These are phyloP conservation scores for Magnaporthiopsis poae DNA, from an alignment of 2,329 filamentous ascomycete genomes.

Conservation along the genomic window DNA sequence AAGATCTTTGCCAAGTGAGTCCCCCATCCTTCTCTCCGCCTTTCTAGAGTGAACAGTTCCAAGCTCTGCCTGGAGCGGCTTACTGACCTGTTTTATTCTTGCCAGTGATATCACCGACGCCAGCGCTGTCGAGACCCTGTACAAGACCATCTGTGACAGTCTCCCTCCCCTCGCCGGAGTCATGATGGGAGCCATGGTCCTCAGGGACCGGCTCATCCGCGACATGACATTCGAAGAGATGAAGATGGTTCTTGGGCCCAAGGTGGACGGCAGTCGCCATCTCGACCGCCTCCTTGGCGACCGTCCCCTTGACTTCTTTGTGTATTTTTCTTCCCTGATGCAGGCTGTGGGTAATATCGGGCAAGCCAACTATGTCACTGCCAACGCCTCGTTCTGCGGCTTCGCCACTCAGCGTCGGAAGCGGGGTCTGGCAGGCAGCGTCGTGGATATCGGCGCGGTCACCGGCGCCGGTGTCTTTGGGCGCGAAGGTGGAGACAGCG, in stretches of 20 bases:
- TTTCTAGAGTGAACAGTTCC: neutral
- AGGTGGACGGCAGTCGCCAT: slow-evolving; percentile 22
- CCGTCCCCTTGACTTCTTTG: slow-evolving; percentile 25
- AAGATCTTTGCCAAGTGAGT: slow-evolving; percentile 12
- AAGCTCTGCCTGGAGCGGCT: slow-evolving; percentile 1
- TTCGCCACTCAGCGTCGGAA: slow-evolving; percentile 22
- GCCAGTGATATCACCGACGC: slow-evolving; percentile 14
- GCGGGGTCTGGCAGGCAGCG: slow-evolving; percentile 24
- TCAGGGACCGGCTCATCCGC: slow-evolving; percentile 19
- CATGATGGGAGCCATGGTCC: slow-evolving; percentile 28
- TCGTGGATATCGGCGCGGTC: slow-evolving; percentile 24
- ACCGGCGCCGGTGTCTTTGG: slow-evolving; percentile 24
- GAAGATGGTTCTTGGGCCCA: slow-evolving; percentile 19
- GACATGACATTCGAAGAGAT: slow-evolving; percentile 17
- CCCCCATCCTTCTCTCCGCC: neutral
- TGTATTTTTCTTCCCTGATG: slow-evolving; percentile 22
- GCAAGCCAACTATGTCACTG: slow-evolving; percentile 32
- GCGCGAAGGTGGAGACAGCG: neutral
- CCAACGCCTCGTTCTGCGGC: slow-evolving; percentile 27
- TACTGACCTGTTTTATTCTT: neutral
- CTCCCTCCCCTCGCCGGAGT: slow-evolving; percentile 26
- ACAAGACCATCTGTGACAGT: slow-evolving; percentile 12
- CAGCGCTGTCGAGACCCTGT: slow-evolving; percentile 6
- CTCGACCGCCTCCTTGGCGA: slow-evolving; percentile 22
- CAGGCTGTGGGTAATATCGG: slow-evolving; percentile 15